Evolutionary conservation across 106 monocot species (phyloP).

Genomic region (Allium sativum): DNA sequence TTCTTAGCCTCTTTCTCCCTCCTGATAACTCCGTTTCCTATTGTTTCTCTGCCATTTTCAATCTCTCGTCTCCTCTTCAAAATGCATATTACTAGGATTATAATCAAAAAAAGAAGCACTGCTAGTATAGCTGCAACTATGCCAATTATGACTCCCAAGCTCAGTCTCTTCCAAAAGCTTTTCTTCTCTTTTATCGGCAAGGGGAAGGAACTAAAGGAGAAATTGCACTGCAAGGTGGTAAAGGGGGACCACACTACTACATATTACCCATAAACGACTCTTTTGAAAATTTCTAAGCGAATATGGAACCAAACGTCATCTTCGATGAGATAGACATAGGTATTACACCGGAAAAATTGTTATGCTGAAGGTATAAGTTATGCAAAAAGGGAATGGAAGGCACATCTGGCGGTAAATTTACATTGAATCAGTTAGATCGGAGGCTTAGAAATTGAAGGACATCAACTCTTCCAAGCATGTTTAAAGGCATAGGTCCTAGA

Average conservation of each 20-base stretch:
- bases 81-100: slow-evolving; percentile 23
- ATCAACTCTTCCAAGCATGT: slow-evolving; percentile 78
- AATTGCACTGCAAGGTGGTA: slow-evolving; percentile 16
- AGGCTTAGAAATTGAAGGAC: slow-evolving; percentile 68
- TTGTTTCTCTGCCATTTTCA: slow-evolving; percentile 2
- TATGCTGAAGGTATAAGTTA: slow-evolving; percentile 77
- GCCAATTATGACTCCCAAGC: slow-evolving; percentile 25
- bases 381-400: slow-evolving; percentile 55
- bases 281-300: slow-evolving; percentile 36
- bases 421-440: slow-evolving; percentile 62
- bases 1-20: slow-evolving; percentile 31
- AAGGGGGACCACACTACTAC: slow-evolving; percentile 31
- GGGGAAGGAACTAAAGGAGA: slow-evolving; percentile 16
- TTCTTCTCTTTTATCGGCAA: slow-evolving; percentile 1
- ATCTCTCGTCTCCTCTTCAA: slow-evolving; percentile 16
- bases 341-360: slow-evolving; percentile 66
- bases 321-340: slow-evolving; percentile 35
- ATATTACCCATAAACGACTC: slow-evolving; percentile 40
- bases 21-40: slow-evolving; percentile 18
- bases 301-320: slow-evolving; percentile 30
- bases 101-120: slow-evolving; percentile 21
- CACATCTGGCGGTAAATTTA: slow-evolving; percentile 55
- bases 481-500: slow-evolving; percentile 52
- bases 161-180: slow-evolving; percentile 20
- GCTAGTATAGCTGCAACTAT: slow-evolving; percentile 29